These are phyloP conservation scores for Vitis hybrid DNA, from an alignment of 177 flowering plant species.

Conservation along the genomic window DNA sequence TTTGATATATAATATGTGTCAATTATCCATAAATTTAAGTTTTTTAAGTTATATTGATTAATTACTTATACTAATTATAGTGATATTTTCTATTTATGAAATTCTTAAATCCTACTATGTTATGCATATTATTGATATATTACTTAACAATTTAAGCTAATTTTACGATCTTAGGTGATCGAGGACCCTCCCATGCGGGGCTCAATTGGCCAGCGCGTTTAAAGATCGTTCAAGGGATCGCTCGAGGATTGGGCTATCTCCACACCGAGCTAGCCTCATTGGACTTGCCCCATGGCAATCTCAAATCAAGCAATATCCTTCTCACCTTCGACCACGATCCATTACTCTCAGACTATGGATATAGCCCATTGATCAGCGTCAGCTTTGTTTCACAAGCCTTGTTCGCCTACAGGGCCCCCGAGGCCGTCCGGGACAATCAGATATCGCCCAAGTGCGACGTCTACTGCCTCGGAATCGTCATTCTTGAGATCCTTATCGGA, in stretches of 20 bases:
- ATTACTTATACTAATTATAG: no score
- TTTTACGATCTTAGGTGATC: conserved; percentile 49
- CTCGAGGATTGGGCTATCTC: conserved; percentile 60
- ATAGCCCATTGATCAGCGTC: conserved; percentile 33
- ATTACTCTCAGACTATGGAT: conserved; percentile 62
- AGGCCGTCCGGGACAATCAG: conserved; percentile 30
- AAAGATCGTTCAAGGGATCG: conserved; percentile 70
- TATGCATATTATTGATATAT: no score
- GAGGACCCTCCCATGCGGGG: conserved; percentile 42
- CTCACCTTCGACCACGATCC: conserved; percentile 57
- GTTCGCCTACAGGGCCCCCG: conserved; percentile 73
- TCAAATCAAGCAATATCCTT: conserved; percentile 81
- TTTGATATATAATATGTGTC: no score
- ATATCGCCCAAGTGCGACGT: conserved; percentile 75
- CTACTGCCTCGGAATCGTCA: conserved; percentile 70
- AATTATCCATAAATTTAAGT: no score
- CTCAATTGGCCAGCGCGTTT: conserved; percentile 65
- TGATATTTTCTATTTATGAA: no score
- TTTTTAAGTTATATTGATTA: no score
- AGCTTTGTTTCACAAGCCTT: conserved; percentile 31
- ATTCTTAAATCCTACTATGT: no score
- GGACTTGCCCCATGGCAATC: conserved; percentile 84
- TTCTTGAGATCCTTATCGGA: conserved; percentile 75
- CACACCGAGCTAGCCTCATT: conserved; percentile 42
- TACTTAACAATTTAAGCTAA: background rate